Percentiles rank a stretch among this genome's conserved stretches.
Conservation (phyloP, 805 yeast genomes). For the Yamadazyma nakazawae region DNA sequence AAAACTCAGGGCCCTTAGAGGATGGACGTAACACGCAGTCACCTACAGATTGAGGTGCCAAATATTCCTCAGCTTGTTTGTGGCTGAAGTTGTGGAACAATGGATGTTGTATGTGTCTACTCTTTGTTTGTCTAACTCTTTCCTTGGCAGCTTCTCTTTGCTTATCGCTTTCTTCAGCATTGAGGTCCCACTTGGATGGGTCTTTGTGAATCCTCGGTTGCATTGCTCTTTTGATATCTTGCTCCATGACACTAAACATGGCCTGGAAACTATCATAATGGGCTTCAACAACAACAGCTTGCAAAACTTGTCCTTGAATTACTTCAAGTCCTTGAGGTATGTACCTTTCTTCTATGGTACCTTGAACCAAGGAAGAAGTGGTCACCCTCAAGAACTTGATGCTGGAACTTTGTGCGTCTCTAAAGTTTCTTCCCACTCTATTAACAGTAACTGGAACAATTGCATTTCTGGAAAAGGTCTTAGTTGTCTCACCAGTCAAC, state of each 20-base stretch:
- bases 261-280: slow-evolving; percentile 76
- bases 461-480: slow-evolving; percentile 62
- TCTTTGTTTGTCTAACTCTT: slow-evolving; percentile 62
- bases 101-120: slow-evolving; percentile 87
- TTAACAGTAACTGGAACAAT: slow-evolving; percentile 74
- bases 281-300: slow-evolving; percentile 69
- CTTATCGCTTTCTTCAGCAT: slow-evolving; percentile 65
- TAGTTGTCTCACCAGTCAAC: slow-evolving; percentile 82
- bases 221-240: slow-evolving; percentile 57
- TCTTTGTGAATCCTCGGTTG: slow-evolving; percentile 48
- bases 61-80: slow-evolving; percentile 86
- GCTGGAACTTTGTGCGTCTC: slow-evolving; percentile 49
- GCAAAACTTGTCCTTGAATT: slow-evolving; percentile 73
- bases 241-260: slow-evolving; percentile 64
- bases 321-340: slow-evolving; percentile 44
- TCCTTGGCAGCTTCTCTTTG: slow-evolving; percentile 57
- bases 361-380: slow-evolving; percentile 41
- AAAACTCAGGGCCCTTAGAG: slow-evolving; percentile 80
- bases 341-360: slow-evolving; percentile 44
- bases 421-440: slow-evolving; percentile 62
- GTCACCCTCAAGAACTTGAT: slow-evolving; percentile 38
- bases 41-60: slow-evolving; percentile 87
- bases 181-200: slow-evolving; percentile 74
- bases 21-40: slow-evolving; percentile 94
- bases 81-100: slow-evolving; percentile 79